Evolutionary conservation across 1,139 yeast species (phyloP).

Genomic region (Kodamaea arcana): DNA sequence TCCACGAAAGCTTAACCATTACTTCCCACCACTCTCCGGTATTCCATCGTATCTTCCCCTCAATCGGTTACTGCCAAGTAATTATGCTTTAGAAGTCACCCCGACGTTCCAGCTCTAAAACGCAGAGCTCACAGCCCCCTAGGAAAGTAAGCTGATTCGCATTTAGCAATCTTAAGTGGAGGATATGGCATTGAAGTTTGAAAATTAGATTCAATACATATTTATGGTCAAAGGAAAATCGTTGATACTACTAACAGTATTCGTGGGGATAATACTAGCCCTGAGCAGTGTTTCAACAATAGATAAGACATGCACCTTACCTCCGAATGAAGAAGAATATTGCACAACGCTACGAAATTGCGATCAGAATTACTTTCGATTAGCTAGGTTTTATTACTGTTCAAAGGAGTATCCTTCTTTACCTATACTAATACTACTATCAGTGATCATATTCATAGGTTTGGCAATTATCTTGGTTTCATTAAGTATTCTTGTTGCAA

Average conservation of each 20-base stretch:
- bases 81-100: no score
- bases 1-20: no score
- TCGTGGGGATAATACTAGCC: neutral
- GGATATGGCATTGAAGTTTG: no score
- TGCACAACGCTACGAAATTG: conserved; percentile 25
- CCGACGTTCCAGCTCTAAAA: no score
- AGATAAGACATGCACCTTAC: neutral
- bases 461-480: conserved; percentile 20
- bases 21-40: no score
- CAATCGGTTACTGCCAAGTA: no score
- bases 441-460: conserved; percentile 14
- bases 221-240: neutral
- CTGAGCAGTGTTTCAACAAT: neutral
- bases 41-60: no score
- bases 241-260: neutral
- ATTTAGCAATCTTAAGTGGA: neutral
- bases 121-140: neutral
- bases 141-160: neutral
- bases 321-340: conserved; percentile 4
- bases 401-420: conserved; percentile 13
- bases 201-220: no score
- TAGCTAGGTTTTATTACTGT: conserved; percentile 28
- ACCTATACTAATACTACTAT: conserved; percentile 11
- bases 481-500: conserved; percentile 35
- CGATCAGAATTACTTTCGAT: conserved; percentile 20